Percentiles rank a stretch among this genome's conserved stretches.
Evolutionary conservation across 352 stramenopile species (phyloP).

Genomic region (Elongisporangium anandrum): DNA sequence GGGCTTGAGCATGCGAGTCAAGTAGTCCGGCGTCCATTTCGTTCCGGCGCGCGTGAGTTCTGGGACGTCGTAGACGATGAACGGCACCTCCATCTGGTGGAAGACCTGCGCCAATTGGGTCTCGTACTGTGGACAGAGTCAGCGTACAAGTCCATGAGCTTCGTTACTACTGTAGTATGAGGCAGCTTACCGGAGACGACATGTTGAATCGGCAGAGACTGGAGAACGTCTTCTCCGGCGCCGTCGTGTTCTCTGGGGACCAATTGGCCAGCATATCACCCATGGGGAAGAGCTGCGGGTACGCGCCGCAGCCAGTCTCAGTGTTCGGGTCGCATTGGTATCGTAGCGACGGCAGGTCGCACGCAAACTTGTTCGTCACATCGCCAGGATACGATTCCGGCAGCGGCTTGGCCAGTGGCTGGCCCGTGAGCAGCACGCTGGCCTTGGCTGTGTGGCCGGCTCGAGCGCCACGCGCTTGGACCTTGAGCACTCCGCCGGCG

Average conservation of each 20-base stretch:
- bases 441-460: not conserved
- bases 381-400: conserved; percentile 41
- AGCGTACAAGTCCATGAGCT: not conserved
- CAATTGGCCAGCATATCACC: conserved; percentile 77
- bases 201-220: conserved; percentile 70
- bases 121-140: conserved; percentile 42
- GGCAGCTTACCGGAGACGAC: conserved; percentile 34
- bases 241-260: conserved; percentile 50
- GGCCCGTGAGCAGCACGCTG: conserved; percentile 26
- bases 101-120: conserved; percentile 87
- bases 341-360: conserved; percentile 52
- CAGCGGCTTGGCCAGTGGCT: conserved; percentile 20
- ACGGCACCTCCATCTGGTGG: conserved; percentile 91
- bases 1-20: conserved; percentile 34
- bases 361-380: conserved; percentile 32
- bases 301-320: conserved; percentile 35
- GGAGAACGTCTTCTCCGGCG: conserved; percentile 34
- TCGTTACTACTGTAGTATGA: no score
- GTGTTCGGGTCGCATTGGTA: conserved; percentile 48
- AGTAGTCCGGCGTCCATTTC: conserved; percentile 79
- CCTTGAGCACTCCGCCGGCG: not conserved
- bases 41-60: conserved; percentile 59
- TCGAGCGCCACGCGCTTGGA: not conserved
- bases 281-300: conserved; percentile 67
- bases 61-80: conserved; percentile 91